Conservation (phyloP, 805 yeast species). For the Lipomyces orientalis region DNA sequence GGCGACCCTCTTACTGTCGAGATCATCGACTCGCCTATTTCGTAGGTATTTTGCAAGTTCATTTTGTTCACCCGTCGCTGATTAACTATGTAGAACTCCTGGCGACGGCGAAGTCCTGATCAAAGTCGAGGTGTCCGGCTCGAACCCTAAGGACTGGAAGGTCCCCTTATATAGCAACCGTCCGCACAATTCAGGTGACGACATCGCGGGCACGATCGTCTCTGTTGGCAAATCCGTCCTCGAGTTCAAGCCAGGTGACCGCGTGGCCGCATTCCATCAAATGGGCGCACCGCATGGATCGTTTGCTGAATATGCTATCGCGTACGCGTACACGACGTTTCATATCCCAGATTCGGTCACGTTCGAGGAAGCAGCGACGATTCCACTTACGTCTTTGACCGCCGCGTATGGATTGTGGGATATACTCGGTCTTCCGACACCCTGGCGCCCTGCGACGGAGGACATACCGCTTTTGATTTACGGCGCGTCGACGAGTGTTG, state of each 20-base stretch:
- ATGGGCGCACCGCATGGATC: constrained; percentile 28
- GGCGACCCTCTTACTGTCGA: constrained; percentile 1
- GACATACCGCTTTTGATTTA: constrained; percentile 29
- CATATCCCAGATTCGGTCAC: constrained; percentile 27
- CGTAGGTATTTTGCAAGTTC: constrained; percentile 8
- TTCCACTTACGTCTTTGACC: constrained; percentile 31
- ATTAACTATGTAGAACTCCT: constrained; percentile 13
- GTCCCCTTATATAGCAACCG: constrained; percentile 5
- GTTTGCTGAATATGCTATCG: constrained; percentile 32
- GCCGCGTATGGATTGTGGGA: constrained; percentile 28
- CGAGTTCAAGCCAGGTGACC: constrained; percentile 29
- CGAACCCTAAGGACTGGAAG: constrained; percentile 37
- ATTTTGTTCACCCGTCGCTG: background rate
- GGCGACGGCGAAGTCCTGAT: constrained; percentile 26
- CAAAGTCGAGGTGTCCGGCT: constrained; percentile 33
- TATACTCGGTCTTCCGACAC: constrained; percentile 31
- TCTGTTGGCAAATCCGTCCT: constrained; percentile 26
- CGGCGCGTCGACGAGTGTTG: constrained; percentile 34
- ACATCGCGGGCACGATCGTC: constrained; percentile 31
- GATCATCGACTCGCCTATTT: constrained; percentile 6
- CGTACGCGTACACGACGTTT: constrained; percentile 26
- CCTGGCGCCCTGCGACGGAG: constrained; percentile 31
- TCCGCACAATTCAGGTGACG: constrained; percentile 32
- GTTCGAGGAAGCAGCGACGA: constrained; percentile 33
- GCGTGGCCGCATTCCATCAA: constrained; percentile 34